Conservation (phyloP, 2,329 filamentous ascomycete genomes). For the Penicillium palitans region DNA sequence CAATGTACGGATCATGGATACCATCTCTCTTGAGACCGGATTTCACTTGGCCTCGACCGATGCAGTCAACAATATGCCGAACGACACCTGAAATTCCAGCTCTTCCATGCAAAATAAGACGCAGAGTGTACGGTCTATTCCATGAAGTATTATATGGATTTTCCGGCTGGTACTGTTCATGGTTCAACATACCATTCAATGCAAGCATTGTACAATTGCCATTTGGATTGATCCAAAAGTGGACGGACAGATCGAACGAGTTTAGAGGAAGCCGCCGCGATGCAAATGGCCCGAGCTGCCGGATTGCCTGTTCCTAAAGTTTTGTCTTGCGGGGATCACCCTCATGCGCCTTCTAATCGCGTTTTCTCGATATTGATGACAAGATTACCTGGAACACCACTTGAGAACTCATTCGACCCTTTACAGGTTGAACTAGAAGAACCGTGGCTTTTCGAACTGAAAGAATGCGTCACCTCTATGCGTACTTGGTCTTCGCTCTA, state of each 20-base stretch:
- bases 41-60: conserved; percentile 30
- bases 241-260: conserved; percentile 39
- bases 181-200: conserved; percentile 27
- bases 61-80: conserved; percentile 17
- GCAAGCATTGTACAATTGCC: conserved; percentile 35
- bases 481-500: conserved; percentile 36
- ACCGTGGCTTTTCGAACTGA: conserved; percentile 37
- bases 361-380: conserved; percentile 46
- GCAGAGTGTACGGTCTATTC: conserved; percentile 32
- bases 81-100: conserved; percentile 27
- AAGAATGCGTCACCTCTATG: conserved; percentile 38
- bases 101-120: conserved; percentile 18
- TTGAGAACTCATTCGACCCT: conserved; percentile 31
- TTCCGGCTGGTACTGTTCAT: conserved; percentile 35
- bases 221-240: conserved; percentile 45
- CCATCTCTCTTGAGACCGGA: conserved; percentile 26
- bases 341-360: conserved; percentile 10
- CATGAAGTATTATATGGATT: conserved; percentile 32
- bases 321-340: conserved; percentile 37
- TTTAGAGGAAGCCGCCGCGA: conserved; percentile 39
- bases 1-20: conserved; percentile 7
- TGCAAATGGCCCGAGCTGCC: conserved; percentile 37
- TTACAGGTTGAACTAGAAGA: conserved; percentile 32
- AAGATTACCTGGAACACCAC: conserved; percentile 36
- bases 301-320: conserved; percentile 40